These are phyloP conservation scores for Talaromyces sp. DNA, from an alignment of 2,329 filamentous ascomycete genomes.

Conservation along the genomic window DNA sequence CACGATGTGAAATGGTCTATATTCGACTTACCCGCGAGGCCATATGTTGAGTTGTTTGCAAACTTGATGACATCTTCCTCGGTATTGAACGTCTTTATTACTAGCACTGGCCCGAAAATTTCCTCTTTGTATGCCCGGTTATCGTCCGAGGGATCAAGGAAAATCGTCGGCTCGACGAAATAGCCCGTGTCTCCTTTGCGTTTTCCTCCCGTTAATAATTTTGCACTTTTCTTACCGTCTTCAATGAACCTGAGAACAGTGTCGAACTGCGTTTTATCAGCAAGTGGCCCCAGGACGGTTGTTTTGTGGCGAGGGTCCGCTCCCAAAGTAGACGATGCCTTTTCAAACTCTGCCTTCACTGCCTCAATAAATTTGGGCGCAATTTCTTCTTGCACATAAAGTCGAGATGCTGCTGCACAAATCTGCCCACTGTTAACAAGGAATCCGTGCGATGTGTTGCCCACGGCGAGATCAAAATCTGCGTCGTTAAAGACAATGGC, in stretches of 20 bases:
- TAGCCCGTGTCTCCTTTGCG: conserved; percentile 5
- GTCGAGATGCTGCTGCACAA: conserved; percentile 17
- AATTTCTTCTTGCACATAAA: conserved; percentile 18
- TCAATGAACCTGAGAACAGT: conserved; percentile 11
- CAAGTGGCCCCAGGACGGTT: conserved; percentile 10
- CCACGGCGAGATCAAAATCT: conserved; percentile 22
- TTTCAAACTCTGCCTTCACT: conserved; percentile 10
- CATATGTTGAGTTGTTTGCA: conserved; percentile 15
- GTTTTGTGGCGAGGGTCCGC: conserved; percentile 4
- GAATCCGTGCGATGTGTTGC: conserved; percentile 11
- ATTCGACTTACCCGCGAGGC: conserved; percentile 9
- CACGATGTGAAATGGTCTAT: too few relatives aligned
- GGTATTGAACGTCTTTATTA: conserved; percentile 9
- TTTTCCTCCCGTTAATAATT: not conserved
- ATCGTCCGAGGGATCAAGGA: not conserved
- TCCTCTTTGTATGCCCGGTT: conserved; percentile 8
- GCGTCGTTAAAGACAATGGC: conserved; percentile 10
- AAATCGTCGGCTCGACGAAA: conserved; percentile 13
- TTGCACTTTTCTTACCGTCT: conserved; percentile 13
- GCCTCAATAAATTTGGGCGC: conserved; percentile 11
- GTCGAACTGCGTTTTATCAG: conserved; percentile 8
- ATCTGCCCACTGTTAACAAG: conserved; percentile 17
- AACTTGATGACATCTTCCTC: conserved; percentile 15
- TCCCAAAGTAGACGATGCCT: not conserved
- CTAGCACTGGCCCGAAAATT: conserved; percentile 15